Conservation (phyloP, 2,329 filamentous ascomycete genomes). For the Alternaria sp. region DNA sequence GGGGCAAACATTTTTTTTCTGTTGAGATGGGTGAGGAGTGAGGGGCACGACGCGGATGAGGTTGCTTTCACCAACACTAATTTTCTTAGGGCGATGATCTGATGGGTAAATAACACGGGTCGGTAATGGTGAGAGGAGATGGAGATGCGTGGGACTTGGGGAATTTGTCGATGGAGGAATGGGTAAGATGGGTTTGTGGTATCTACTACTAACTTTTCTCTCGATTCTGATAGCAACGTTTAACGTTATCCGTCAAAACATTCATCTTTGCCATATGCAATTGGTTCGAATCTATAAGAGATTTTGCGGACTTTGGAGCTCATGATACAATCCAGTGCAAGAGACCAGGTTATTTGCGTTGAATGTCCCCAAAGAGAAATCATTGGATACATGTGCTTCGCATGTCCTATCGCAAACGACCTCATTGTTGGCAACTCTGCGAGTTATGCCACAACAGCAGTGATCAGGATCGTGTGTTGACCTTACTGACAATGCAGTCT, state of each 20-base stretch:
- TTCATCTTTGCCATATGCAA: neutral
- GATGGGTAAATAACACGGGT: neutral
- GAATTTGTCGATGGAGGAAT: neutral
- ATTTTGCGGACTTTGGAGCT: neutral
- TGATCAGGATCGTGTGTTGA: neutral
- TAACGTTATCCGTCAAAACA: neutral
- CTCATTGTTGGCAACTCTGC: neutral
- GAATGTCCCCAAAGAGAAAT: neutral
- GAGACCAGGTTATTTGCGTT: neutral
- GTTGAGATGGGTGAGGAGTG: neutral
- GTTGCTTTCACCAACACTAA: neutral
- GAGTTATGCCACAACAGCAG: neutral
- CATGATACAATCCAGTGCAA: neutral
- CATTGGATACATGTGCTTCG: neutral
- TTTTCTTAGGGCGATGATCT: neutral
- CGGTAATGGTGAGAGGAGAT: neutral
- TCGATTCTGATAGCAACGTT: neutral
- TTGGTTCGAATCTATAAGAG: neutral
- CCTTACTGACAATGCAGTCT: neutral
- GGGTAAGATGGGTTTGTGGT: neutral
- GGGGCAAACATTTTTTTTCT: neutral
- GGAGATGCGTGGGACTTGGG: neutral
- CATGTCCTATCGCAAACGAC: neutral
- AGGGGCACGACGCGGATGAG: neutral
- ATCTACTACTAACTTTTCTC: neutral